Conservation (phyloP, 2,329 filamentous ascomycete species). For the Aureobasidium melanogenum region DNA sequence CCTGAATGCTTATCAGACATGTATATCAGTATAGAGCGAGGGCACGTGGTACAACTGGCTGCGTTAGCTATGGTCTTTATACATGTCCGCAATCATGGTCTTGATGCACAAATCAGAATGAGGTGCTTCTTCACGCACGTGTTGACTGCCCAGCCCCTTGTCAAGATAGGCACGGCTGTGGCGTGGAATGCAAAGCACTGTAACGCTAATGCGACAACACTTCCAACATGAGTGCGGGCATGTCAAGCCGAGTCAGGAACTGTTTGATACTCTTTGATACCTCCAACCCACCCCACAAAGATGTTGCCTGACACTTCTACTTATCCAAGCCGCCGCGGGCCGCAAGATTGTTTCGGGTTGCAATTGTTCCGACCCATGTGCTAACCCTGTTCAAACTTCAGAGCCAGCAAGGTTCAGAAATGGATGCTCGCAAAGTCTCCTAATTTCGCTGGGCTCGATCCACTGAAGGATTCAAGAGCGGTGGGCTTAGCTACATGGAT, state of each 20-base stretch:
- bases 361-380: not conserved
- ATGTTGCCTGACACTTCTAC: not conserved
- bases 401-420: not conserved
- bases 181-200: conserved; percentile 2
- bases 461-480: conserved; percentile 2
- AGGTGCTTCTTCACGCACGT: not conserved
- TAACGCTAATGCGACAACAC: conserved; percentile 6
- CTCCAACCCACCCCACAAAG: not conserved
- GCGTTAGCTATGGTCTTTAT: not conserved
- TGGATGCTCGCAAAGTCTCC: not conserved
- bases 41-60: not conserved
- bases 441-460: not conserved
- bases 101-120: not conserved
- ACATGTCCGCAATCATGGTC: not conserved
- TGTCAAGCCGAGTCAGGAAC: not conserved
- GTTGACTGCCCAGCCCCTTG: conserved; percentile 1
- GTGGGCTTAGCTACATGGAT: not conserved
- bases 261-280: not conserved
- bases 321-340: not conserved
- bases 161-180: not conserved
- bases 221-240: not conserved
- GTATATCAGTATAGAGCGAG: not conserved
- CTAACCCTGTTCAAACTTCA: not conserved
- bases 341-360: not conserved
- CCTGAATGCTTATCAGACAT: not conserved